Evolutionary conservation across 2,329 filamentous ascomycete species (phyloP), one percentile per base, ranked within the genome.

Genomic region (Pseudogymnoascus sp.): DNA sequence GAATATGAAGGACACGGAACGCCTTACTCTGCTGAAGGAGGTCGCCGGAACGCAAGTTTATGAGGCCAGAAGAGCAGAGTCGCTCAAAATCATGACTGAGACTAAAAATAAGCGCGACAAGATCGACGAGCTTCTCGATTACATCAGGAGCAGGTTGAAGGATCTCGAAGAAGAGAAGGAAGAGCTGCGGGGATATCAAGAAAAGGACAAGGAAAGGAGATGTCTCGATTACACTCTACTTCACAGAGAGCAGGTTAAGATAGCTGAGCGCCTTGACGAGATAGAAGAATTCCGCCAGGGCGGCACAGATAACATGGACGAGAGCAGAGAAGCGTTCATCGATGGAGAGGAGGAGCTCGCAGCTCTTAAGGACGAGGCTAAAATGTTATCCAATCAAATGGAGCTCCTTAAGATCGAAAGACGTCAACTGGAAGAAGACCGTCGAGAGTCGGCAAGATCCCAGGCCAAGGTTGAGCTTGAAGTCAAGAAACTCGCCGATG

Each of bases 31-130:
- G 64, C 78, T 99, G 65, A 99, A 99, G 76, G 94, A 97, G 72
- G 94, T 99, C n/a, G 94, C 94, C 0, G 94, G 94, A 65, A 99
- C 94, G 6, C 92, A 97, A 71, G 92, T 97, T 49, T 99, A 99
- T 76, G 94, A 99, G 76, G 89, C 91, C 61, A 88, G 93, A 63
- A 86, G 95, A 65, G 83, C 91, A 29, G 93, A 99, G 74, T 96
- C 91, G 52, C 78, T 96, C 68, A 97, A 96, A 78, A 96, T 99
- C 70, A 96, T 99, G 91, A 85, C 87, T 65, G 94, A 99, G 68
- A 97, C 94, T 14, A 92, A 93, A 74, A 95, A 92, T 76, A 97
- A 97, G 78, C 87, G 92, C 65, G 82, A 87, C 52, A 97, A 97
- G 77, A 97, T 97, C 65, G 94, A 99, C 72, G 92, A 96, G 72